Percentiles rank a stretch among this genome's conserved stretches.
Conservation (phyloP, 345 rosid species). For the Durio zibethinus region DNA sequence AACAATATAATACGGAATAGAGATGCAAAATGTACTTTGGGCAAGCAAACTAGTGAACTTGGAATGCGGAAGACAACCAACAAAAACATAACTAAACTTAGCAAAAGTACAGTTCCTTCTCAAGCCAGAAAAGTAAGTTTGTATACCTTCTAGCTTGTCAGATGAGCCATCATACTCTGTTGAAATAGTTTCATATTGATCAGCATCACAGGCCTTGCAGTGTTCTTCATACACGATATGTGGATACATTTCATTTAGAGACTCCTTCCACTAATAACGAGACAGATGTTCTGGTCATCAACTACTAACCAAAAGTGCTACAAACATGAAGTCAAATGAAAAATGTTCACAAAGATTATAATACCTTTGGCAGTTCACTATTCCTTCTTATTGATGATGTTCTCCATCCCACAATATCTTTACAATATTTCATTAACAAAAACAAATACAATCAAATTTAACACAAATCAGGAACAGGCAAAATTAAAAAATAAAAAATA, state of each 20-base stretch:
- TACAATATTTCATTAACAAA: slow-evolving; percentile 38
- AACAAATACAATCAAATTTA: slow-evolving; percentile 19
- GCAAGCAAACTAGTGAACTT: not conserved
- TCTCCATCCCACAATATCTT: slow-evolving; percentile 98
- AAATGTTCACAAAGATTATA: not conserved
- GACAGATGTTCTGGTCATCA: slow-evolving; percentile 7
- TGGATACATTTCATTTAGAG: slow-evolving; percentile 69
- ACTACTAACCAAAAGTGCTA: not conserved
- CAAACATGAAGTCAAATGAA: not conserved
- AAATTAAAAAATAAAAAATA: slow-evolving; percentile 6
- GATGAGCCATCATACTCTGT: slow-evolving; percentile 35
- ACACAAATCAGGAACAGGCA: slow-evolving; percentile 6
- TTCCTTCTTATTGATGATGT: slow-evolving; percentile 87
- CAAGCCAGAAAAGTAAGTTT: not conserved
- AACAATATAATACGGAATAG: slow-evolving; percentile 3
- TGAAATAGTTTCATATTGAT: slow-evolving; percentile 33
- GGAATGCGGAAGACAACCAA: not conserved
- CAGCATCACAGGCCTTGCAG: slow-evolving; percentile 65
- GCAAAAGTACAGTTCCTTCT: not conserved
- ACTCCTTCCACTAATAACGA: slow-evolving; percentile 63
- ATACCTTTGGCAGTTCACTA: slow-evolving; percentile 83
- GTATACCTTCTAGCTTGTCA: slow-evolving; percentile 78
- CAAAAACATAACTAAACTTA: not conserved
- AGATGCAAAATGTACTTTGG: not conserved
- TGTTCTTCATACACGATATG: slow-evolving; percentile 87